Conservation (phyloP, 2,329 filamentous ascomycete species). For the Tothia fuscella region DNA sequence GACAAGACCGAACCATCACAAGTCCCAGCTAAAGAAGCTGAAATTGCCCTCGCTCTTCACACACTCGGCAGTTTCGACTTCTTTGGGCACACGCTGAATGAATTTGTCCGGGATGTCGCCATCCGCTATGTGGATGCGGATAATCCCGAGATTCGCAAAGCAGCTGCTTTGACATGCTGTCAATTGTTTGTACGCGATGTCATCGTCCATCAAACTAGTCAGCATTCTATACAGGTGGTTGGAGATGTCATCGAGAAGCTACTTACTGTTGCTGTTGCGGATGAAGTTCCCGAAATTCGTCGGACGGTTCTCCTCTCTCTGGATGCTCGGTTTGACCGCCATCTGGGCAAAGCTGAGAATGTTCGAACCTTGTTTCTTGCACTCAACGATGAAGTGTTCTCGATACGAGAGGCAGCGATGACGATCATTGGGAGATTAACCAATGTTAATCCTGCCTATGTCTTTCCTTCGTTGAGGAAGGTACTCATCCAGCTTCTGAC, state of each 20-base stretch:
- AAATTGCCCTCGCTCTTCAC: constrained; percentile 86
- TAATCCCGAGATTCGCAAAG: constrained; percentile 83
- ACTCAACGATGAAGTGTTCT: constrained; percentile 87
- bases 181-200: constrained; percentile 95
- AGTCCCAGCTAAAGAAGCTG: constrained; percentile 67
- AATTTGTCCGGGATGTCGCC: constrained; percentile 95
- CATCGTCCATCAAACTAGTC: constrained; percentile 94
- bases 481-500: constrained; percentile 92
- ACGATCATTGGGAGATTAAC: constrained; percentile 92
- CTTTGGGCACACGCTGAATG: constrained; percentile 75
- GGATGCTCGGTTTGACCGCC: constrained; percentile 86
- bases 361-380: constrained; percentile 92
- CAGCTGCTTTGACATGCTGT: constrained; percentile 90
- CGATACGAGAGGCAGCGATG: constrained; percentile 87
- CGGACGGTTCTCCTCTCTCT: constrained; percentile 79
- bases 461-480: constrained; percentile 90
- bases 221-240: constrained; percentile 92
- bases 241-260: constrained; percentile 96
- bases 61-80: constrained; percentile 99
- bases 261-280: constrained; percentile 85
- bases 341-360: constrained; percentile 95
- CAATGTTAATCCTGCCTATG: constrained; percentile 85
- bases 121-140: constrained; percentile 98
- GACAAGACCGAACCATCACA: constrained; percentile 75
- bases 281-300: constrained; percentile 77